Percentiles rank a stretch among this genome's conserved stretches.
phyloP scores from a whole-genome alignment of 2,329 filamentous ascomycete species.

The Verticillium tricorpus region DNA sequence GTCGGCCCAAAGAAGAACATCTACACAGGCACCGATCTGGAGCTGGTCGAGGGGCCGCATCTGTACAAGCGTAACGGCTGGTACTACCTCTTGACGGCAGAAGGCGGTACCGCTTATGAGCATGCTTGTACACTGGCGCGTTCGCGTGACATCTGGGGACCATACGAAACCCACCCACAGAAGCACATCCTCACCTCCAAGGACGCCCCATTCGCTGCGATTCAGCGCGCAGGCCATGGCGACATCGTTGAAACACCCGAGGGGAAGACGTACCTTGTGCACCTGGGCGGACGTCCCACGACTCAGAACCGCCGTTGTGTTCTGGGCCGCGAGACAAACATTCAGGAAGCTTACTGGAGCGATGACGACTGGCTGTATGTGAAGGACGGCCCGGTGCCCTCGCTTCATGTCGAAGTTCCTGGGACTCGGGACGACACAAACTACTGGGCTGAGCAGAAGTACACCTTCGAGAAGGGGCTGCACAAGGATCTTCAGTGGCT shows the following conservation, averaged over 20 bases:
- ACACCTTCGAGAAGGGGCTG: conserved; percentile 40
- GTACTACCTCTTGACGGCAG: conserved; percentile 57
- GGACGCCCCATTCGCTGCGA: conserved; percentile 40
- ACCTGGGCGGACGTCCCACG: conserved; percentile 46
- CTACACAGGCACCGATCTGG: conserved; percentile 50
- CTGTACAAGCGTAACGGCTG: conserved; percentile 53
- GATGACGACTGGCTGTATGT: conserved; percentile 62
- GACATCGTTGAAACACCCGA: conserved; percentile 51
- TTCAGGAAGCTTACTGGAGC: conserved; percentile 57
- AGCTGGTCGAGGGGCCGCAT: conserved; percentile 53
- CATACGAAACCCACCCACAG: conserved; percentile 56
- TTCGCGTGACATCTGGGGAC: conserved; percentile 49
- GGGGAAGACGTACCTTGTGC: conserved; percentile 49
- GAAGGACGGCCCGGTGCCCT: conserved; percentile 52
- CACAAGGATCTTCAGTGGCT: conserved; percentile 55
- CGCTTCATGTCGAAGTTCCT: conserved; percentile 46
- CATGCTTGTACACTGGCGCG: conserved; percentile 58
- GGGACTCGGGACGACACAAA: conserved; percentile 38
- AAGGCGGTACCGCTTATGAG: conserved; percentile 56
- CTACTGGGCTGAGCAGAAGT: conserved; percentile 46
- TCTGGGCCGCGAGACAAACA: conserved; percentile 49
- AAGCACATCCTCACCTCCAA: conserved; percentile 53
- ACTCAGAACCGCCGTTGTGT: conserved; percentile 48
- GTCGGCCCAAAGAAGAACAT: conserved; percentile 52
- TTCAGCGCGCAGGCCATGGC: conserved; percentile 50